Evolutionary conservation across 306 rosid genomes (phyloP), one percentile per base, ranked within the genome.

Genomic region (Fragaria vesca): DNA sequence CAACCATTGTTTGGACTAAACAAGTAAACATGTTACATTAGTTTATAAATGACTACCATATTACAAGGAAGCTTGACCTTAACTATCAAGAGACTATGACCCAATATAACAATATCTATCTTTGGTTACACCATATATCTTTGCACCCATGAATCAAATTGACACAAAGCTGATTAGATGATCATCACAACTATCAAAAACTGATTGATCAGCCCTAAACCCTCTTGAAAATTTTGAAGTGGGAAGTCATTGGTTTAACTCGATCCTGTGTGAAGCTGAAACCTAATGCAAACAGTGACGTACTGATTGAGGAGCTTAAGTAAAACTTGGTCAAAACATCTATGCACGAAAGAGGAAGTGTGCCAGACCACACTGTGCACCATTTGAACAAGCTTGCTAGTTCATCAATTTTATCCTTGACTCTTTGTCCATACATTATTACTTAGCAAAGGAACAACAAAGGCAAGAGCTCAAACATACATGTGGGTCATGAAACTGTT

Each of bases 381-480:
- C 66, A 4, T 60, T 26, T 26, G 17, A 26, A 4, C 36, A 12
- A 57, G 1, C 36, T 28, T 21, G 10, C 9, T 28, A 6, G 10
- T 62, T 17, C 12, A 30, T 54, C 24, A 43, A 43, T 30, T 16
- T 15, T 30, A 4, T 17, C 12, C 7, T 15, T 7, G 45, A 15
- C 69, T 65, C 69, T 17, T 34, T 65, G 69, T 34, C 69, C 21
- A 36, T 16, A 34, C 24, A 65, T 17, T 65, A 30, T 21, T 21
- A 26, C 16, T 21, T 8, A 57, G 63, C 63, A 9, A 57, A 57
- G 30, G 61, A 57, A 57, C 68, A 62, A 32, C 16, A 9, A 10
- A 38, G 71, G 71, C 71, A 38, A 66, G 48, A 18, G 48, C n/a
- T 36, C 16, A 38, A 66, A 66, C 71, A 38, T 40, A 65, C 69